phyloP scores from a whole-genome alignment of 805 yeast genomes.

The Maudiozyma saulgeensis region DNA sequence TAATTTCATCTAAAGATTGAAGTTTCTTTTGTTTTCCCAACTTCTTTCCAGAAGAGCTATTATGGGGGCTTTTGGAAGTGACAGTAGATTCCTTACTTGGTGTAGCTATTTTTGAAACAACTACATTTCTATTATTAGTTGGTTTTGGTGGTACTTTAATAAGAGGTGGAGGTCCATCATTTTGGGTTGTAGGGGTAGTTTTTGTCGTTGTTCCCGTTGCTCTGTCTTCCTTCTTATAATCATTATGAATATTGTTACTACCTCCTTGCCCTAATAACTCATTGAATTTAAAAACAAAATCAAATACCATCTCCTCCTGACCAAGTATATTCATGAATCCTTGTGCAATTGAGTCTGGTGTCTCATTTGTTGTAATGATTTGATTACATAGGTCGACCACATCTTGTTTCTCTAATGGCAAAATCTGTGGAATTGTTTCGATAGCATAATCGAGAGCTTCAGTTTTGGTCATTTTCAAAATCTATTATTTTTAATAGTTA shows the following conservation, averaged over 20 bases:
- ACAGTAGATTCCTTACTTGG: not conserved
- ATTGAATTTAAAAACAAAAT: constrained; percentile 24
- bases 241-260: not conserved
- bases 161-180: not conserved
- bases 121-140: not conserved
- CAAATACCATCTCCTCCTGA: constrained; percentile 24
- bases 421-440: constrained; percentile 21
- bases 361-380: constrained; percentile 11
- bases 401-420: constrained; percentile 25
- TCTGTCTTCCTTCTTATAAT: not conserved
- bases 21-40: constrained; percentile 39
- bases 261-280: constrained; percentile 9
- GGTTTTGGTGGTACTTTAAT: not conserved
- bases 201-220: not conserved
- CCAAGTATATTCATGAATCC: constrained; percentile 26
- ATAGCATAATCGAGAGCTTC: constrained; percentile 25
- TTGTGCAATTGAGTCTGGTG: constrained; percentile 22
- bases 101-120: not conserved
- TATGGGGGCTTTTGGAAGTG: not conserved
- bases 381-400: constrained; percentile 22
- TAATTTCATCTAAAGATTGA: constrained; percentile 54
- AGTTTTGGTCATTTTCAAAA: constrained; percentile 17
- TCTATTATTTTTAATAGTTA: not conserved
- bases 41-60: constrained; percentile 8
- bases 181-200: not conserved